Evolutionary conservation across 441 rosid genomes (phyloP).

Genomic region (Gossypium lobatum): DNA sequence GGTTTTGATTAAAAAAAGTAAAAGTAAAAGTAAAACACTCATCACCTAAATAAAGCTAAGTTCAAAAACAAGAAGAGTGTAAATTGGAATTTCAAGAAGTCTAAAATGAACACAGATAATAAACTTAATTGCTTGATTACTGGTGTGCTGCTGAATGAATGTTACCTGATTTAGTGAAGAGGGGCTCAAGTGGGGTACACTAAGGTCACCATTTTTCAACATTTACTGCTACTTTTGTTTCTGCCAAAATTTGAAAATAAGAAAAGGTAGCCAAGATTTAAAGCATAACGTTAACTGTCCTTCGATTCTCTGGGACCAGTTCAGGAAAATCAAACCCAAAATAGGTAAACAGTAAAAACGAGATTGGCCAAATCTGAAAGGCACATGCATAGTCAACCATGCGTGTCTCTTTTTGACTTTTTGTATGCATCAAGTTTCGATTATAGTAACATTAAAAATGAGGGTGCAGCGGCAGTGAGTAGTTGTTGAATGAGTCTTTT

Average conservation of each 20-base stretch:
- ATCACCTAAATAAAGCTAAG: not conserved
- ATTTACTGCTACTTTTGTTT: not conserved
- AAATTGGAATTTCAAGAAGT: not conserved
- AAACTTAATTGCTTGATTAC: not conserved
- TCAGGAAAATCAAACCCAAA: not conserved
- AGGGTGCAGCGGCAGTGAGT: not conserved
- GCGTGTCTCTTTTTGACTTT: not conserved
- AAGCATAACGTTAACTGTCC: not conserved
- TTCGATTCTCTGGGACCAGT: not conserved
- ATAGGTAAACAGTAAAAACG: not conserved
- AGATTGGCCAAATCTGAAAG: not conserved
- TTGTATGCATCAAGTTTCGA: not conserved
- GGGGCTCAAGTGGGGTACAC: not conserved
- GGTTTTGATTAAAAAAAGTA: too few relatives aligned
- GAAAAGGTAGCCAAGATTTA: not conserved
- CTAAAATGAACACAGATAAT: not conserved
- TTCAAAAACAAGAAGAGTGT: not conserved
- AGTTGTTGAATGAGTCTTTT: slow-evolving; percentile 9
- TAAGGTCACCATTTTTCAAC: not conserved
- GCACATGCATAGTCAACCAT: not conserved
- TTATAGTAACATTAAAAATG: not conserved
- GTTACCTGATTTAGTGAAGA: not conserved
- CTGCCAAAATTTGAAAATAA: not conserved
- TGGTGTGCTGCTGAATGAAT: not conserved
- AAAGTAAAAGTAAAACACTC: too few relatives aligned